Evolutionary conservation across 768 basidiomycete genomes (phyloP).

Genomic region (Russula brevipes): DNA sequence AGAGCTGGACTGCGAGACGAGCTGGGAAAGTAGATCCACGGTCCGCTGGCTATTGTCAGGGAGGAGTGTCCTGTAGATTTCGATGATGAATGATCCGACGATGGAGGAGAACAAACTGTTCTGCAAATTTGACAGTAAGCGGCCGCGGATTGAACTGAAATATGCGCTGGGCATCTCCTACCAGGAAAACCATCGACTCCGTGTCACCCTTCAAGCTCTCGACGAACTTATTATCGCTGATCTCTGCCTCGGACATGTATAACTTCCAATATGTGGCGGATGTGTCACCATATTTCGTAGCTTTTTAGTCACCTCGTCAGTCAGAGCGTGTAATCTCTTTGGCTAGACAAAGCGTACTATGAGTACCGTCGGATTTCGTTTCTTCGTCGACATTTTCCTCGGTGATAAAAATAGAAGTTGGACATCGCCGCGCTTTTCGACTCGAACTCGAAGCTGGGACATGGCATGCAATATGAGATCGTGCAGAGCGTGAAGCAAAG

Average conservation of each 20-base stretch:
- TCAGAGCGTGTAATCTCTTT: background rate
- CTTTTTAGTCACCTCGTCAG: background rate
- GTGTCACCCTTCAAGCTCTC: constrained; percentile 22
- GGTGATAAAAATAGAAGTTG: too few species aligned
- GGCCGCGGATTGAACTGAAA: background rate
- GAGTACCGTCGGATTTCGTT: too few species aligned
- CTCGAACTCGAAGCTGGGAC: too few species aligned
- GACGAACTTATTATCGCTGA: constrained; percentile 14
- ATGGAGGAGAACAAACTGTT: constrained; percentile 24
- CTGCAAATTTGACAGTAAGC: background rate
- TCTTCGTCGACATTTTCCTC: too few species aligned
- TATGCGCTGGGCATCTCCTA: background rate
- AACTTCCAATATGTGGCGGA: constrained; percentile 21
- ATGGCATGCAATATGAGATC: too few species aligned
- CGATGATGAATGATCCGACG: constrained; percentile 23
- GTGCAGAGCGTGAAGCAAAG: too few species aligned
- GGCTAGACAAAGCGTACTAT: too few species aligned
- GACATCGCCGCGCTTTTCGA: too few species aligned
- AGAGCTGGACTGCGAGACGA: too few species aligned
- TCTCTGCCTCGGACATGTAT: constrained; percentile 19
- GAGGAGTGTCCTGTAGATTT: constrained; percentile 18
- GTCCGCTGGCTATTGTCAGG: constrained; percentile 4
- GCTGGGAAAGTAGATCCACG: background rate
- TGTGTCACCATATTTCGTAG: constrained; percentile 9
- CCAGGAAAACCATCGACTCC: constrained; percentile 22